These are phyloP conservation scores for Xylaria digitata DNA, from an alignment of 2,329 filamentous ascomycete species.

Conservation along the genomic window DNA sequence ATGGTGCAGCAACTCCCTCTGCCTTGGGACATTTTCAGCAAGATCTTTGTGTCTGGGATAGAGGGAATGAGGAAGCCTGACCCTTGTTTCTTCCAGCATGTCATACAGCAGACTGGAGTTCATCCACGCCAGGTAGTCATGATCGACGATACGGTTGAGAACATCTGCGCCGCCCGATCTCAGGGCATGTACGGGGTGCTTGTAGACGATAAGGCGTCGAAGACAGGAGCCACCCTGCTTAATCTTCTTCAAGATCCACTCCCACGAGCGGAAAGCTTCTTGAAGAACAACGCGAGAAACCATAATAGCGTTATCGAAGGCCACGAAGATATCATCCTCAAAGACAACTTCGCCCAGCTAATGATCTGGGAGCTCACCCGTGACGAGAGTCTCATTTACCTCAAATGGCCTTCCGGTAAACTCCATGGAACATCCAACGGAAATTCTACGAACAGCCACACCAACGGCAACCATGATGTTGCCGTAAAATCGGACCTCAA, in stretches of 20 bases:
- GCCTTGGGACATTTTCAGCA: constrained; percentile 24
- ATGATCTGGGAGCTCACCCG: constrained; percentile 54
- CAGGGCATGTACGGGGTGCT: constrained; percentile 15
- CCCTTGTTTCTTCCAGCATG: constrained; percentile 40
- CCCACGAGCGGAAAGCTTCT: constrained; percentile 1
- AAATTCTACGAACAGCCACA: background rate
- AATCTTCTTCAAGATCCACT: constrained; percentile 19
- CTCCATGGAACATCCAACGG: constrained; percentile 1
- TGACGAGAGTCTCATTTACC: constrained; percentile 36
- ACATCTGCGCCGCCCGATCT: constrained; percentile 41
- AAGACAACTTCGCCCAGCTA: constrained; percentile 52
- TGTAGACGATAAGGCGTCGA: constrained; percentile 1
- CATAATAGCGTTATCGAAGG: constrained; percentile 45
- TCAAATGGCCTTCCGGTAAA: constrained; percentile 38
- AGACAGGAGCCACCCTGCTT: background rate
- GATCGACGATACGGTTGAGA: constrained; percentile 40
- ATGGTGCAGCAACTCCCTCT: too few relatives aligned
- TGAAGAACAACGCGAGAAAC: constrained; percentile 4
- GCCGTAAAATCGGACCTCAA: background rate
- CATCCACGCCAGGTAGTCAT: constrained; percentile 35
- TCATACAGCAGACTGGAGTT: constrained; percentile 33
- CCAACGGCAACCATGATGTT: background rate
- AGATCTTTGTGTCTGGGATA: constrained; percentile 29
- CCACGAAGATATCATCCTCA: constrained; percentile 44
- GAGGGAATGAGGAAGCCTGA: constrained; percentile 45